phyloP scores from a whole-genome alignment of 176 grass and related monocot species.

The Miscanthus lutarioriparius region DNA sequence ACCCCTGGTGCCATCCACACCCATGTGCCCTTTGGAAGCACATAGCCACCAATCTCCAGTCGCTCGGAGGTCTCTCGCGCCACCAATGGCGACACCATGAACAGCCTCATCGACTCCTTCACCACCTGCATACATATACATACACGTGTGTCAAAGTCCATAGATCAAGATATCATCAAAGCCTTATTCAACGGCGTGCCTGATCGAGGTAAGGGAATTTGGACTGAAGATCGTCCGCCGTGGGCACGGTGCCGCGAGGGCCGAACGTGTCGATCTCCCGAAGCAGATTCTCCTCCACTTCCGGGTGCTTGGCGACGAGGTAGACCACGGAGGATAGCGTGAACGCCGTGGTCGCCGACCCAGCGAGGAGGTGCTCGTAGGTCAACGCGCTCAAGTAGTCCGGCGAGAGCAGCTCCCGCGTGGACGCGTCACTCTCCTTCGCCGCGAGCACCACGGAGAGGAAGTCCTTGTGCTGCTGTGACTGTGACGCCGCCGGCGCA shows the following conservation, averaged over 20 bases:
- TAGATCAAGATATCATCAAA: too few species aligned
- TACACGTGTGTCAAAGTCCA: neutral
- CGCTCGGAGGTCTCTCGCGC: conserved; percentile 49
- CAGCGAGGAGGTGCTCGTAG: conserved; percentile 76
- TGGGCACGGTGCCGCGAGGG: conserved; percentile 28
- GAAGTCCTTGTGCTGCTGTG: conserved; percentile 47
- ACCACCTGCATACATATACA: conserved; percentile 32
- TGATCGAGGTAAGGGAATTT: conserved; percentile 67
- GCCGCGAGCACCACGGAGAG: conserved; percentile 54
- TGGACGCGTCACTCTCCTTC: conserved; percentile 21
- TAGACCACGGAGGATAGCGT: conserved; percentile 54
- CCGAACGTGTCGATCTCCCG: conserved; percentile 49
- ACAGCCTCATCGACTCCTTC: conserved; percentile 67
- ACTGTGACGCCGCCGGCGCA: neutral
- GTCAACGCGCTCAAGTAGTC: conserved; percentile 65
- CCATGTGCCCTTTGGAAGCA: conserved; percentile 67
- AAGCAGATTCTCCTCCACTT: conserved; percentile 58
- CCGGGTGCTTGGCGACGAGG: conserved; percentile 49
- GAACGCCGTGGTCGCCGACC: conserved; percentile 44
- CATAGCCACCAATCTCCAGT: conserved; percentile 54
- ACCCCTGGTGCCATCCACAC: conserved; percentile 64
- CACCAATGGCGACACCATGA: conserved; percentile 51
- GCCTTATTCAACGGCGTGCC: too few species aligned
- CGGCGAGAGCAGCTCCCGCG: conserved; percentile 45
- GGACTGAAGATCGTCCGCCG: conserved; percentile 39